Conservation (phyloP, 805 yeast genomes). For the Ogataea polymorpha region DNA sequence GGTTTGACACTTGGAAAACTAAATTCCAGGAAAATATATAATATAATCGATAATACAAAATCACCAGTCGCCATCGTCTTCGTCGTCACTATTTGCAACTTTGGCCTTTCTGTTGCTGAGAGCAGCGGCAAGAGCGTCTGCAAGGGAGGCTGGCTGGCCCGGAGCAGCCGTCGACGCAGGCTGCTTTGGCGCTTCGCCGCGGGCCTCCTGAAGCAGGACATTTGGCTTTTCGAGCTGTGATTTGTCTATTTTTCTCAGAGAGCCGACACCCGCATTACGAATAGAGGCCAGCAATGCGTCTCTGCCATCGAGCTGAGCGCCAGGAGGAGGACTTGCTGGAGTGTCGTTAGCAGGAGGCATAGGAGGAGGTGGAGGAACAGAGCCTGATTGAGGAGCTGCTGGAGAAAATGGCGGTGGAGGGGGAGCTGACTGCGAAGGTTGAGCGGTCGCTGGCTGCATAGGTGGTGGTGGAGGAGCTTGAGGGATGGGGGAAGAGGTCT, state of each 20-base stretch:
- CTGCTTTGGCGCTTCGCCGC: constrained; percentile 51
- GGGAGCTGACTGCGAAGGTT: not conserved
- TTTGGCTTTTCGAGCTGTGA: constrained; percentile 78
- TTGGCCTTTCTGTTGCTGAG: constrained; percentile 76
- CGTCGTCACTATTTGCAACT: constrained; percentile 79
- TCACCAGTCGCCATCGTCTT: constrained; percentile 75
- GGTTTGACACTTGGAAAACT: constrained; percentile 53
- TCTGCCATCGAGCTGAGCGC: constrained; percentile 52
- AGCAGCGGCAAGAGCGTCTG: constrained; percentile 88
- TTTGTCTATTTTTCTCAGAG: constrained; percentile 76
- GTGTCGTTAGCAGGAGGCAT: constrained; percentile 31
- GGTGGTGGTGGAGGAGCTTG: constrained; percentile 13
- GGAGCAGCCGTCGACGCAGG: constrained; percentile 38
- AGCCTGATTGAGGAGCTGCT: constrained; percentile 23
- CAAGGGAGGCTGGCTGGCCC: constrained; percentile 59
- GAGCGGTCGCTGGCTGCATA: not conserved
- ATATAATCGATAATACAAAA: constrained; percentile 2
- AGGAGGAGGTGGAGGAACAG: constrained; percentile 6
- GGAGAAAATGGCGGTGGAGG: constrained; percentile 25
- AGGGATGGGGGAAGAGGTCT: constrained; percentile 17
- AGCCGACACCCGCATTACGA: constrained; percentile 70
- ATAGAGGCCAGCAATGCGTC: constrained; percentile 87
- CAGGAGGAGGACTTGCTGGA: constrained; percentile 1
- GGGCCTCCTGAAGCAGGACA: constrained; percentile 65
- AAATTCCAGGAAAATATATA: constrained; percentile 36